Evolutionary conservation across 441 rosid species (phyloP), one percentile per base, ranked within the genome.

Genomic region (Populus hybrid): DNA sequence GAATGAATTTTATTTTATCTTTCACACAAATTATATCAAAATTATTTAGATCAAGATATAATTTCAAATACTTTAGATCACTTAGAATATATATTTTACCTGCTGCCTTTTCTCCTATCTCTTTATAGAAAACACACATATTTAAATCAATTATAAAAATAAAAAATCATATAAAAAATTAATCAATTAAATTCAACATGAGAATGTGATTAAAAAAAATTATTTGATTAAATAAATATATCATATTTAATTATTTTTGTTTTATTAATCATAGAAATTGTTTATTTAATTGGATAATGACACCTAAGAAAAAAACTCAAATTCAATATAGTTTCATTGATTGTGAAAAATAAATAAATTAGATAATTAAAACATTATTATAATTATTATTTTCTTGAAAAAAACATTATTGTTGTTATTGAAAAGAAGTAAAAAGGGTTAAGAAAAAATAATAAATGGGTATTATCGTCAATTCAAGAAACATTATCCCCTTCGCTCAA

Each of bases 401-500:
- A 34, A 53, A 53, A 53, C 21, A 53, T 53, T 53, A 53, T 18
- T 53, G 7, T 53, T 53, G 7, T 40, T 11, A 10, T 40, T 40
- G 14, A 40, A 11, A 40, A 10, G 50, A 40, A 40, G 50, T 40
- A 40, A 10, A 40, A 40, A 40, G 16, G 50, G 1, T 3, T 34
- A 6, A 40, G 12, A 2, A 40, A 40, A 40, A 40, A 46, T 14
- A 46, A 46, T 1, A 46, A 30, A 11, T 3, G 57, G 71, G 74
- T 73, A 34, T 23, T 8, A 53, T 67, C 24, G 46, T 70, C 71
- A 71, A 63, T 66, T 24, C 0, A 11, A 16, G 4, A 18, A 53
- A 67, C 78, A 24, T 74, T 78, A 57, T 81, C 72, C 34, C 38
- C 65, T 26, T 38, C 23, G 69, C 75, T 70, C 61, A 32, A 9